phyloP scores from a whole-genome alignment of 208 protist species.

The Phytomonas sp. region DNA sequence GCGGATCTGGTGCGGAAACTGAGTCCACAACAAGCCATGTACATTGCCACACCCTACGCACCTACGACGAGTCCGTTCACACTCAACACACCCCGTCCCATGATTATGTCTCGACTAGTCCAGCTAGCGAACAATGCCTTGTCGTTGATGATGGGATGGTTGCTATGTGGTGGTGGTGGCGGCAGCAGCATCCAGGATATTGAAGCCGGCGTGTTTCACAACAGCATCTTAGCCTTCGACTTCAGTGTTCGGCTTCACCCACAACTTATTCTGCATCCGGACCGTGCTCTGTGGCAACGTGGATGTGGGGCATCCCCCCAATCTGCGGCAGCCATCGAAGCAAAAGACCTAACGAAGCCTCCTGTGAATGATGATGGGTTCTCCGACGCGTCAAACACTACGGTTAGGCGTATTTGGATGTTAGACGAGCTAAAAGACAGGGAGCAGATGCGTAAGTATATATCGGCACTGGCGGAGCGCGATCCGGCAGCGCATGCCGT shows the following conservation, averaged over 20 bases:
- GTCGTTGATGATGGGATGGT: constrained; percentile 24
- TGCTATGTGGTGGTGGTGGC: not conserved
- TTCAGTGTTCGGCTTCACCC: constrained; percentile 65
- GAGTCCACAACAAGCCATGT: constrained; percentile 68
- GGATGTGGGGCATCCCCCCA: not conserved
- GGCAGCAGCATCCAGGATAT: constrained; percentile 1
- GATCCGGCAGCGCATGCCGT: constrained; percentile 74
- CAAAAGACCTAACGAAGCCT: not conserved
- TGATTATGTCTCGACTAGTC: constrained; percentile 79
- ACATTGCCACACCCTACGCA: constrained; percentile 74
- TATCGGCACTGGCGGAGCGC: constrained; percentile 64
- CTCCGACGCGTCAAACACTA: not conserved
- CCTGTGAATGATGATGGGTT: not conserved
- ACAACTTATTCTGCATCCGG: constrained; percentile 55
- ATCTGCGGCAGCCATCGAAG: not conserved
- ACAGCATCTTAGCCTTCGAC: constrained; percentile 54
- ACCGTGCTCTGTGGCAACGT: constrained; percentile 29
- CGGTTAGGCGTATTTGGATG: constrained; percentile 44
- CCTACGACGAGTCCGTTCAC: constrained; percentile 72
- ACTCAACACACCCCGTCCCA: constrained; percentile 59
- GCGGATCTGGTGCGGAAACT: constrained; percentile 40
- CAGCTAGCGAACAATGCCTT: constrained; percentile 56
- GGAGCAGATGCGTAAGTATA: constrained; percentile 42
- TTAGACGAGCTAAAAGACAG: constrained; percentile 59
- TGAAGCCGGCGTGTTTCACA: constrained; percentile 31